Base-by-base conservation (phyloP, 768 basidiomycete species). In the Hericium erinaceus region DNA sequence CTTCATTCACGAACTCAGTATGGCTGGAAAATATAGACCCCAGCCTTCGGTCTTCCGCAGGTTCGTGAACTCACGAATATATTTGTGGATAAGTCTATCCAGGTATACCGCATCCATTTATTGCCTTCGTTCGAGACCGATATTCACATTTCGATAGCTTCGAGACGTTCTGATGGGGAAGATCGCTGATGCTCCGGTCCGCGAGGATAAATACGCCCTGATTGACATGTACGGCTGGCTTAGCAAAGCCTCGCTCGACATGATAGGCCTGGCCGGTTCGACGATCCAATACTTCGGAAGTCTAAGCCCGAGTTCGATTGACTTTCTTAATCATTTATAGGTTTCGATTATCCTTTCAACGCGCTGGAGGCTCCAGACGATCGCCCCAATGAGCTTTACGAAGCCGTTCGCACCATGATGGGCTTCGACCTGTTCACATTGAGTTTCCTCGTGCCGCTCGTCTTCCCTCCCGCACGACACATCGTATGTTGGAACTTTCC, bases 201-300 rank as follows among this genome's bases (percentile, higher is more conserved):
- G 50, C 7, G 26, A 48, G 18, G 55, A 57, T 38, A 44, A 18
- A 1, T 15, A 37, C 6, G 18, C 24, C 49, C 22, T 9, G 38
- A 24, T 57, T 5, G 50, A 57, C 28, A 40, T 40, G 4, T 57
- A 51, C 56, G 46, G 22, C 2, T 57, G 56, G 56, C 20, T 57
- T 1, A 51, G 48, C 56, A 37, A 28, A 16, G 56, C 24, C 6
- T 16, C 56, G 20, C 39, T 57, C 5, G 56, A 57, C 24, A 57
- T 57, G 11, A 57, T 57, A 39, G 50, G 56, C 39, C 26, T 40
- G 16, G 56, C 49, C 1, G 56, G 56, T 57, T 13, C 38, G 49
- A 1, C 9, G n/a, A 4, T 3, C 22, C 16, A 10, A 20, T 20
- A 50, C 15, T n/a, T 46, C 6, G 4, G 20, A 15, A 7, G n/a